phyloP scores from a whole-genome alignment of 2,329 filamentous ascomycete species.

The Orbilia quercus region DNA sequence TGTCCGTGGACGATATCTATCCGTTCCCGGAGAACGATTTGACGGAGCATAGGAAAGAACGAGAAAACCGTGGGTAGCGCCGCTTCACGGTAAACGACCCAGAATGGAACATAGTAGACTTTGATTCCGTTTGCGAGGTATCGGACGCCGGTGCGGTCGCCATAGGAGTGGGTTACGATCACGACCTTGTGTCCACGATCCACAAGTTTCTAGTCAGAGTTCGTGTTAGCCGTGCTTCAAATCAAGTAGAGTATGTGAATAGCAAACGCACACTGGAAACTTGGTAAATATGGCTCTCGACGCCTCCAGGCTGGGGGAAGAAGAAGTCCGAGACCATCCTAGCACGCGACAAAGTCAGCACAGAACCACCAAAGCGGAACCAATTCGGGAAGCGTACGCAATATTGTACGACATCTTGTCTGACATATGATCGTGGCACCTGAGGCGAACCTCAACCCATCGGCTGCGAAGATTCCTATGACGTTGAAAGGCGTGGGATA shows the following conservation, averaged over 20 bases:
- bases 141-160: slow-evolving; percentile 87
- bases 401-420: slow-evolving; percentile 75
- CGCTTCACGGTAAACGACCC: slow-evolving; percentile 91
- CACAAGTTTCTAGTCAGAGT: slow-evolving; percentile 78
- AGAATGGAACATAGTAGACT: slow-evolving; percentile 96
- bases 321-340: slow-evolving; percentile 99
- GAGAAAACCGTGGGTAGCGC: slow-evolving; percentile 98
- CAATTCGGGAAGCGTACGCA: slow-evolving; percentile 67
- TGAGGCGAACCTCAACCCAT: slow-evolving; percentile 37
- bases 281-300: slow-evolving; percentile 99
- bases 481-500: not conserved
- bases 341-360: slow-evolving; percentile 42
- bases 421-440: slow-evolving; percentile 11
- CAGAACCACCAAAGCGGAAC: slow-evolving; percentile 20
- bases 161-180: slow-evolving; percentile 94
- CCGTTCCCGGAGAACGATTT: slow-evolving; percentile 91
- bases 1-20: slow-evolving; percentile 99
- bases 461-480: not conserved
- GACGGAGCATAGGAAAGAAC: slow-evolving; percentile 96
- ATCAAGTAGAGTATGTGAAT: not conserved
- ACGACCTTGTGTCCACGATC: slow-evolving; percentile 98
- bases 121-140: slow-evolving; percentile 98
- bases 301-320: slow-evolving; percentile 94
- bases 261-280: slow-evolving; percentile 74
- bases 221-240: slow-evolving; percentile 3